Percentiles rank a stretch among this genome's conserved stretches.
Conservation (phyloP, 305 asterid species). For the Plantago coronopus region DNA sequence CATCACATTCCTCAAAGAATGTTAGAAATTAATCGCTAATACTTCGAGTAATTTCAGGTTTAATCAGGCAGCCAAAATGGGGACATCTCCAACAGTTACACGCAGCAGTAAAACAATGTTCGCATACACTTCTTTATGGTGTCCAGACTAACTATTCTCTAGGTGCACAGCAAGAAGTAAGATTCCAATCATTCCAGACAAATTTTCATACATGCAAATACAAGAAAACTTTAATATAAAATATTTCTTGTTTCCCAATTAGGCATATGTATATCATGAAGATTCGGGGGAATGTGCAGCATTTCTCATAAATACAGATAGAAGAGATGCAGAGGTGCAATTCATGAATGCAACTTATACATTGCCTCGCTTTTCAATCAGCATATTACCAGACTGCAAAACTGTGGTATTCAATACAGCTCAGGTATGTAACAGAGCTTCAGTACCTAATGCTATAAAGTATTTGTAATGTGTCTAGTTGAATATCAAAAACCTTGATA, state of each 20-base stretch:
- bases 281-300: conserved; percentile 61
- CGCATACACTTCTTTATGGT: conserved; percentile 57
- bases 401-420: conserved; percentile 72
- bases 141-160: conserved; percentile 30
- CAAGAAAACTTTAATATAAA: background rate
- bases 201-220: background rate
- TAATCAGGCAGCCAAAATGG: conserved; percentile 77
- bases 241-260: conserved; percentile 6
- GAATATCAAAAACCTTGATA: too few relatives aligned
- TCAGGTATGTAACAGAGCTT: conserved; percentile 37
- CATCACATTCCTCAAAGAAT: conserved; percentile 2
- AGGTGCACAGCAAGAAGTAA: conserved; percentile 64
- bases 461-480: too few relatives aligned
- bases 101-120: conserved; percentile 52
- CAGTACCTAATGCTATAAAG: background rate
- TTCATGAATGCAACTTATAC: conserved; percentile 39
- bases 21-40: background rate
- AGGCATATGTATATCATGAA: conserved; percentile 59
- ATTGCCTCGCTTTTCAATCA: conserved; percentile 64
- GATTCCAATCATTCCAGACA: conserved; percentile 5
- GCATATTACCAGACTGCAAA: conserved; percentile 77
- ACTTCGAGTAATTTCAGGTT: conserved; percentile 33
- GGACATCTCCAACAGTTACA: conserved; percentile 79
- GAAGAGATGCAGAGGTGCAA: conserved; percentile 28
- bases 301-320: conserved; percentile 60